Conservation (phyloP, 2,329 filamentous ascomycete genomes). For the Apiospora rasikravindrae region DNA sequence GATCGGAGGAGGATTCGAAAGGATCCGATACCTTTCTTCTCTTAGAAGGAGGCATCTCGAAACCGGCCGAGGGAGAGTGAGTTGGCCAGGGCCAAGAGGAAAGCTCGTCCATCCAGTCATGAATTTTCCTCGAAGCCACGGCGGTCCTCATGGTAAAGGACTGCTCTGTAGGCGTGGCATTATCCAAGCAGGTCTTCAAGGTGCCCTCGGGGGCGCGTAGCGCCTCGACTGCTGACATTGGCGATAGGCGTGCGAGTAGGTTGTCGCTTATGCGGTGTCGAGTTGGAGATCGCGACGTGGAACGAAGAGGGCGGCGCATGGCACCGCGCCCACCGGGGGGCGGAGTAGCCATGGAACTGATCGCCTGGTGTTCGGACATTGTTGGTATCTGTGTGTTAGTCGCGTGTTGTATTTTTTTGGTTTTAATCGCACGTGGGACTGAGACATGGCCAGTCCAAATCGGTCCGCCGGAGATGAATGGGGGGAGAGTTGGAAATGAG, state of each 20-base stretch:
- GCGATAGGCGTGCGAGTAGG: conserved; percentile 65
- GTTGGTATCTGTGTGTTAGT: conserved; percentile 32
- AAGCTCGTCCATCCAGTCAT: conserved; percentile 78
- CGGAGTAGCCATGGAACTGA: conserved; percentile 36
- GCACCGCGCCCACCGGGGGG: conserved; percentile 35
- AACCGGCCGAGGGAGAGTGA: conserved; percentile 55
- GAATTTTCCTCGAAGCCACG: conserved; percentile 71
- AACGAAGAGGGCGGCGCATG: conserved; percentile 46
- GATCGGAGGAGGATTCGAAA: conserved; percentile 23
- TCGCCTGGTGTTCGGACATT: conserved; percentile 39
- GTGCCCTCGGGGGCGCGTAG: conserved; percentile 59
- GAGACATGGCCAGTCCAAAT: conserved; percentile 18
- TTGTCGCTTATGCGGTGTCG: conserved; percentile 56
- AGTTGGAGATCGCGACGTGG: conserved; percentile 51
- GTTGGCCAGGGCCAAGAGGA: conserved; percentile 63
- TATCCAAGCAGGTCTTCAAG: conserved; percentile 64
- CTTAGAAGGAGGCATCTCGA: conserved; percentile 53
- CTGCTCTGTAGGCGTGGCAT: conserved; percentile 68
- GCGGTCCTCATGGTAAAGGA: conserved; percentile 75
- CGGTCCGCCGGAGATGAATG: conserved; percentile 2
- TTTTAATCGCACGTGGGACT: conserved; percentile 20
- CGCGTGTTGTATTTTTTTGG: conserved; percentile 22
- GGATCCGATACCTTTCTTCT: conserved; percentile 44
- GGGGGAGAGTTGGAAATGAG: neutral
- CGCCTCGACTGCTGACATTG: conserved; percentile 64